Evolutionary conservation across 2,329 filamentous ascomycete species (phyloP).

Genomic region (Cladosporium phlei): DNA sequence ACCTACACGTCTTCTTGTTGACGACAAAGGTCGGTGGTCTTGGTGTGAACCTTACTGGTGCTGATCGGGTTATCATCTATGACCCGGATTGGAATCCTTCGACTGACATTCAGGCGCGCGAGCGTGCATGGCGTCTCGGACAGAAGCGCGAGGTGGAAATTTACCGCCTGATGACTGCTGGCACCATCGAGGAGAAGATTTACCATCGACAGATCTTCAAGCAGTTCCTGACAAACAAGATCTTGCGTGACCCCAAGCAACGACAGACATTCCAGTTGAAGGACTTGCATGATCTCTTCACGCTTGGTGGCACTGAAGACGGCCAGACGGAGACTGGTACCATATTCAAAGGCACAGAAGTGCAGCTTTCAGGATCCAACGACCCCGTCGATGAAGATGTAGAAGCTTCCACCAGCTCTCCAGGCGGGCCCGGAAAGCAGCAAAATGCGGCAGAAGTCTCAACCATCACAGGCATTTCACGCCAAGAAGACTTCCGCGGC

Average conservation of each 20-base stretch:
- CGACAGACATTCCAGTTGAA: slow-evolving; percentile 84
- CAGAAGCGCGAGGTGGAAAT: slow-evolving; percentile 95
- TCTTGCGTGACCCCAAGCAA: slow-evolving; percentile 89
- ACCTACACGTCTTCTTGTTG: slow-evolving; percentile 81
- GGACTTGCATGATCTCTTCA: slow-evolving; percentile 89
- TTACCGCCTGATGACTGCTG: slow-evolving; percentile 95
- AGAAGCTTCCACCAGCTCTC: slow-evolving; percentile 26
- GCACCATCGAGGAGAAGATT: slow-evolving; percentile 98
- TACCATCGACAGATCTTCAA: slow-evolving; percentile 99
- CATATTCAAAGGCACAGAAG: slow-evolving; percentile 82
- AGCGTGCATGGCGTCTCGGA: slow-evolving; percentile 90
- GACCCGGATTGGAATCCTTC: slow-evolving; percentile 99
- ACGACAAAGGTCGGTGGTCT: slow-evolving; percentile 94
- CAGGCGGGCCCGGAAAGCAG: slow-evolving; percentile 23
- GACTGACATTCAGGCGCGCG: slow-evolving; percentile 89
- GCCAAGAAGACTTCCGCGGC: slow-evolving; percentile 40
- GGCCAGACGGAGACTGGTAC: slow-evolving; percentile 76
- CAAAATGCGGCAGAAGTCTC: slow-evolving; percentile 15
- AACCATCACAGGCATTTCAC: slow-evolving; percentile 32
- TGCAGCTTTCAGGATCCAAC: slow-evolving; percentile 49
- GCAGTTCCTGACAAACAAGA: slow-evolving; percentile 94
- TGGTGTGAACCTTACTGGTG: slow-evolving; percentile 90
- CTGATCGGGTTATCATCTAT: slow-evolving; percentile 94
- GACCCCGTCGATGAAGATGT: slow-evolving; percentile 23
- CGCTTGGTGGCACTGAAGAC: slow-evolving; percentile 60